These are phyloP conservation scores for Kodamaea sagamina DNA, from an alignment of 805 yeast species.

Conservation along the genomic window DNA sequence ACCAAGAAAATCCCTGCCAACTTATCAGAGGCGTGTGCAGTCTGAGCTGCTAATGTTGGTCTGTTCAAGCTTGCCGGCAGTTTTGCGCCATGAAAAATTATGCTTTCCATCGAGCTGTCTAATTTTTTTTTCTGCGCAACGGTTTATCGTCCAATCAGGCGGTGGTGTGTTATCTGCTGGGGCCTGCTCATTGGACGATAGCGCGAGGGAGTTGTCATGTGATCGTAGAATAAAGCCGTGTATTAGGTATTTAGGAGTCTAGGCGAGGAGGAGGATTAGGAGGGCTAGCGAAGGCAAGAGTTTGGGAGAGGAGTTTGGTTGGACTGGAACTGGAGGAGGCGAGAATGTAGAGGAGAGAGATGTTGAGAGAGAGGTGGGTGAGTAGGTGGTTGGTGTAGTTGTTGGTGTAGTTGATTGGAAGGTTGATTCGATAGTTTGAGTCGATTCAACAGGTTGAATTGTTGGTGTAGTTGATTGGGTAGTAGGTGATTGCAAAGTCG, in stretches of 20 bases:
- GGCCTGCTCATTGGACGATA: not conserved
- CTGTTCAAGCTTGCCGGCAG: not conserved
- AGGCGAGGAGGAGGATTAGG: not conserved
- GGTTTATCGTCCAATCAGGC: conserved; percentile 11
- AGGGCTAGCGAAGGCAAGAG: not conserved
- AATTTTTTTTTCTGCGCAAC: conserved; percentile 1
- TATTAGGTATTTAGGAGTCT: not conserved
- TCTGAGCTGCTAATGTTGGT: too few species aligned
- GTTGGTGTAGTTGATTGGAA: too few species aligned
- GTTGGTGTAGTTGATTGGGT: too few species aligned
- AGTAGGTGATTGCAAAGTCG: too few species aligned
- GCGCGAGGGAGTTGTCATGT: not conserved
- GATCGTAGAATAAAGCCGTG: not conserved
- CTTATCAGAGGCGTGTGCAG: too few species aligned
- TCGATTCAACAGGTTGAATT: too few species aligned
- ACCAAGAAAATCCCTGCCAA: conserved; percentile 3
- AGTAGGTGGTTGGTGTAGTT: too few species aligned
- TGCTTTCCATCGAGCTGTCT: conserved; percentile 1
- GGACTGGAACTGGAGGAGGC: too few species aligned
- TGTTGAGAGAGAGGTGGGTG: too few species aligned
- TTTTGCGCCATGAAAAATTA: not conserved
- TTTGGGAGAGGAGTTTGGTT: too few species aligned
- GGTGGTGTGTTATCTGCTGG: conserved; percentile 2
- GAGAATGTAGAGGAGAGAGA: too few species aligned
- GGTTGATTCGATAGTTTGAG: too few species aligned